A percentile compares a stretch with the other conserved stretches of the same genome.
These are phyloP conservation scores for Corylus americana DNA, from an alignment of 306 rosid genomes.

Conservation along the genomic window DNA sequence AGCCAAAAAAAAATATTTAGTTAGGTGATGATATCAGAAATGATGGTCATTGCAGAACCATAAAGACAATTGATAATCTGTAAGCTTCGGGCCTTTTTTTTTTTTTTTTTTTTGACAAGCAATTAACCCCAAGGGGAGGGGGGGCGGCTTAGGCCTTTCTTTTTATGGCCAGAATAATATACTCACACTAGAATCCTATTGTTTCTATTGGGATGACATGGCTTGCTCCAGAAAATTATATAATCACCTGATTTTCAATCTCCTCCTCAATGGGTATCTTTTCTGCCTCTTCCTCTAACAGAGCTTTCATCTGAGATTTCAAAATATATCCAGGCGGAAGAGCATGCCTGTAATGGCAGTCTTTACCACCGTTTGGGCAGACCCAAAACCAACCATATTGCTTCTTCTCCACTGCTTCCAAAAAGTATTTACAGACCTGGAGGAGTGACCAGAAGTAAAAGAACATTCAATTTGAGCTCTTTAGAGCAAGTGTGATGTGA, in stretches of 20 bases:
- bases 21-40: slow-evolving; percentile 24
- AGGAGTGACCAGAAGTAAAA: not conserved
- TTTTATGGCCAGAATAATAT: not conserved
- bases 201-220: not conserved
- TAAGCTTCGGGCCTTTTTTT: not conserved
- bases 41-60: not conserved
- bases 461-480: not conserved
- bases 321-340: slow-evolving; percentile 92
- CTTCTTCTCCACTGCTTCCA: slow-evolving; percentile 95
- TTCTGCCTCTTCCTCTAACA: slow-evolving; percentile 73
- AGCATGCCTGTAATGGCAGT: slow-evolving; percentile 96
- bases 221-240: slow-evolving; percentile 33
- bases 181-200: not conserved
- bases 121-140: too few relatives aligned
- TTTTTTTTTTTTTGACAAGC: too few relatives aligned
- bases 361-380: slow-evolving; percentile 90
- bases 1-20: slow-evolving; percentile 9
- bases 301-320: slow-evolving; percentile 97
- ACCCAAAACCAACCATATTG: slow-evolving; percentile 98
- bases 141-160: too few relatives aligned
- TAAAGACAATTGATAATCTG: not conserved
- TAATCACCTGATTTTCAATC: slow-evolving; percentile 60
- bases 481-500: slow-evolving; percentile 7
- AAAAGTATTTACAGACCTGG: slow-evolving; percentile 59
- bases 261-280: slow-evolving; percentile 85